A percentile compares a stretch with the other conserved stretches of the same genome.
These are phyloP conservation scores for Yarrowia keelungensis DNA, from an alignment of 805 yeast species.

Conservation along the genomic window DNA sequence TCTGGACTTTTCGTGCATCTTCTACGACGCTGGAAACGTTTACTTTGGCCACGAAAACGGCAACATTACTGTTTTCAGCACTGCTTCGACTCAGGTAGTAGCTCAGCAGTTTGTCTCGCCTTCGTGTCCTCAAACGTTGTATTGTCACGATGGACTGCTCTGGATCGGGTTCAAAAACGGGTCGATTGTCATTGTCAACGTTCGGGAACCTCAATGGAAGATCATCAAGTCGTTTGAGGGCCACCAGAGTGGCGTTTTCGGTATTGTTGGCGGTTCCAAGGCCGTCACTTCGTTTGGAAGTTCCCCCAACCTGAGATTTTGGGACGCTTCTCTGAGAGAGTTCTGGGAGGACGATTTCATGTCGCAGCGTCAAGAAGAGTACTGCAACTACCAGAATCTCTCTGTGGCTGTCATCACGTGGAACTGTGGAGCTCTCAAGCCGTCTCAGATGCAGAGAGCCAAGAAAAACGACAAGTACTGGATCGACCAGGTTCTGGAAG, in stretches of 20 bases:
- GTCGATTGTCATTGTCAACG: slow-evolving; percentile 49
- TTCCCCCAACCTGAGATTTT: slow-evolving; percentile 42
- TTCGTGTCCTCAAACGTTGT: slow-evolving; percentile 44
- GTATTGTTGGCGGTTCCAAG: slow-evolving; percentile 42
- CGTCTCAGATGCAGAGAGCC: slow-evolving; percentile 46
- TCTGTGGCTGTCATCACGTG: slow-evolving; percentile 51
- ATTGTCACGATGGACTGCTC: slow-evolving; percentile 47
- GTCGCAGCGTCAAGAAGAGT: slow-evolving; percentile 46
- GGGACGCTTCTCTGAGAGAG: slow-evolving; percentile 50
- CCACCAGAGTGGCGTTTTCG: slow-evolving; percentile 47
- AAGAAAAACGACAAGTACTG: slow-evolving; percentile 43
- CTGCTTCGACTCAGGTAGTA: slow-evolving; percentile 44
- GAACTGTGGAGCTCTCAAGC: slow-evolving; percentile 54
- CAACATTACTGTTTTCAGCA: slow-evolving; percentile 47
- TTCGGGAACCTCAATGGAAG: slow-evolving; percentile 48
- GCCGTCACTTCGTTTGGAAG: slow-evolving; percentile 31
- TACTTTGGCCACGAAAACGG: slow-evolving; percentile 55
- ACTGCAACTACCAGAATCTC: slow-evolving; percentile 45
- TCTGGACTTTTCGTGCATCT: slow-evolving; percentile 48
- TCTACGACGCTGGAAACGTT: slow-evolving; percentile 45
- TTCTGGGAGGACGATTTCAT: slow-evolving; percentile 49
- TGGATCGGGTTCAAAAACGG: slow-evolving; percentile 54
- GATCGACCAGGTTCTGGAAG: slow-evolving; percentile 41
- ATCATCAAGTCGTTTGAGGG: slow-evolving; percentile 52
- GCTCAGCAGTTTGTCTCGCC: slow-evolving; percentile 49